A percentile compares a stretch with the other conserved stretches of the same genome.
Evolutionary conservation across 2,329 filamentous ascomycete species (phyloP).

Genomic region (Albifimbria verrucaria): DNA sequence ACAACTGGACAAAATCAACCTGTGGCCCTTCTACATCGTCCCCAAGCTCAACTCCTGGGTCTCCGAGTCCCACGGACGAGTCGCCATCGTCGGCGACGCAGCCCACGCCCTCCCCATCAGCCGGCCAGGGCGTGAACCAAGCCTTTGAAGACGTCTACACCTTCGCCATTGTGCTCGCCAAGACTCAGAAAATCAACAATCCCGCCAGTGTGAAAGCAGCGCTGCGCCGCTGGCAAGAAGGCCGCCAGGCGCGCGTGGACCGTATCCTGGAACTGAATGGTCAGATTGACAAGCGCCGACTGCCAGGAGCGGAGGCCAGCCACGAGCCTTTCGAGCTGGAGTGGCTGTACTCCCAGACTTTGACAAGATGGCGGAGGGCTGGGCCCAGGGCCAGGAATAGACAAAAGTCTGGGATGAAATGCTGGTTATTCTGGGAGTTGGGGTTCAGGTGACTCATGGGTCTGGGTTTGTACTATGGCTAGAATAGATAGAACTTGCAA

Average conservation of each 20-base stretch:
- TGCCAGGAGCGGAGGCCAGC: slow-evolving; percentile 32
- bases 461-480: no score
- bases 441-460: no score
- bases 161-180: slow-evolving; percentile 34
- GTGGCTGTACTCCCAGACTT: slow-evolving; percentile 42
- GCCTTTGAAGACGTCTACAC: slow-evolving; percentile 48
- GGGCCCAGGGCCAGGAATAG: neutral
- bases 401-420: neutral
- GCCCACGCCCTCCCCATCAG: slow-evolving; percentile 46
- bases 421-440: neutral
- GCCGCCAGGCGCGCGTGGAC: slow-evolving; percentile 44
- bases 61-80: slow-evolving; percentile 27
- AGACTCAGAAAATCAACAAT: slow-evolving; percentile 23
- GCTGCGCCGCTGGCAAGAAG: slow-evolving; percentile 40
- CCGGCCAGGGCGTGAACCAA: slow-evolving; percentile 44
- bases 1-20: slow-evolving; percentile 30
- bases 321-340: slow-evolving; percentile 29
- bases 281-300: slow-evolving; percentile 42
- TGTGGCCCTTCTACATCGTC: slow-evolving; percentile 49
- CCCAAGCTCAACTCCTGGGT: slow-evolving; percentile 44
- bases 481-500: no score
- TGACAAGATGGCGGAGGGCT: slow-evolving; percentile 26
- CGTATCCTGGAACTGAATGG: slow-evolving; percentile 44
- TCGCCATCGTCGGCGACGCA: slow-evolving; percentile 45
- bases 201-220: neutral